Evolutionary conservation across 2,329 filamentous ascomycete species (phyloP), one percentile per base, ranked within the genome.

Genomic region (Aspergillus sclerotialis): DNA sequence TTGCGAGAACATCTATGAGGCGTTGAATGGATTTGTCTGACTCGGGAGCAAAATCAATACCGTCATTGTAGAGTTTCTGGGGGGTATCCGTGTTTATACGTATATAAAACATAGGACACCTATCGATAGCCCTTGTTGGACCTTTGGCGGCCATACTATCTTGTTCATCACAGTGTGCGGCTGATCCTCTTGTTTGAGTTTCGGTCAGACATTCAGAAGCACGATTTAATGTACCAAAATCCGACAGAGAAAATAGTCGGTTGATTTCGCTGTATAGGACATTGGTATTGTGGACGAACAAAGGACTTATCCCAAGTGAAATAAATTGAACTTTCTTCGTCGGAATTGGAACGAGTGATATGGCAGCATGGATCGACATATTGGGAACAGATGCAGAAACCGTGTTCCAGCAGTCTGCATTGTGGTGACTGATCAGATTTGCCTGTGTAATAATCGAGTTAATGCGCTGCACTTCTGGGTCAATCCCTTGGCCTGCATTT

Each of bases 71-170:
- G 4, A 53, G 34, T 7, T 38, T 40, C 2, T 75, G 52, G 9
- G 70, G 36, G 12, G 61, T 56, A n/a, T 67, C 59, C 8, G 72
- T 49, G 2, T 69, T 63, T 23, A 94, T 74, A 17, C 76, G 76
- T n/a, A 96, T 63, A 48, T 80, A 83, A 50, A 94, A 96, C 80
- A 90, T 90, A 0, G 90, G 88, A 79, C 86, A 92, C 32, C 78
- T 75, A 50, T 95, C 87, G 7, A 89, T 66, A 0, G 78, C 72
- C 53, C 85, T 90, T 7, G 68, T 71, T 9, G 62, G 47, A 6
- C 58, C 60, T 49, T 69, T 77, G 24, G 74, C 45, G 38, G 78
- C 42, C 62, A 71, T 19, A 56, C 62, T 1, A 68, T 74, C 36
- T 13, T 38, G 34, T 33, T 33, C 11, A 40, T 50, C 52, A 37